Conservation (phyloP, 208 protist species). For the Trypanosomatidae sp. region DNA sequence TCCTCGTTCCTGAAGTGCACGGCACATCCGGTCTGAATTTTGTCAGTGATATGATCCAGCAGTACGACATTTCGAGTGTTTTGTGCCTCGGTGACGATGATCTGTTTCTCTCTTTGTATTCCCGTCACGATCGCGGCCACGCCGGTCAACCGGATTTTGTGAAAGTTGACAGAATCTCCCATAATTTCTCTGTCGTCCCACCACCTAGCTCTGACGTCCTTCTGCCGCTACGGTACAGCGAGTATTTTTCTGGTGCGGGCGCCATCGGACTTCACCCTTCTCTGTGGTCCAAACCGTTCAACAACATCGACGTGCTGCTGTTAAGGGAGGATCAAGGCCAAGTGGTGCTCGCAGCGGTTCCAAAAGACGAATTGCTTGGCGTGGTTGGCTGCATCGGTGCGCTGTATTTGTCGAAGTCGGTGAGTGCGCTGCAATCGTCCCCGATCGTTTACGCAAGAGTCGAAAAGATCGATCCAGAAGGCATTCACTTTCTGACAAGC, state of each 20-base stretch:
- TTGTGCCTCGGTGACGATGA: conserved; percentile 77
- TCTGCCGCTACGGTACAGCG: conserved; percentile 44
- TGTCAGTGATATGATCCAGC: conserved; percentile 57
- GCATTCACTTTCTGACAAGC: conserved; percentile 75
- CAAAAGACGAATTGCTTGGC: conserved; percentile 50
- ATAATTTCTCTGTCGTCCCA: conserved; percentile 40
- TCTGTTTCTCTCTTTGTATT: conserved; percentile 62
- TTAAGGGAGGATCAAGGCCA: conserved; percentile 64
- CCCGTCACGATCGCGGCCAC: conserved; percentile 28
- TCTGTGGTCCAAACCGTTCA: conserved; percentile 62
- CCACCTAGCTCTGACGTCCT: conserved; percentile 26
- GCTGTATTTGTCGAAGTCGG: conserved; percentile 41
- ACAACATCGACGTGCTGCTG: conserved; percentile 60
- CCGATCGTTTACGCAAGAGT: conserved; percentile 65
- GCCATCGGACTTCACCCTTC: conserved; percentile 60
- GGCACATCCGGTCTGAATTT: conserved; percentile 61
- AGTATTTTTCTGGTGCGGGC: conserved; percentile 74
- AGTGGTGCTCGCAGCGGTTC: conserved; percentile 46
- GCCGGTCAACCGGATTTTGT: conserved; percentile 16
- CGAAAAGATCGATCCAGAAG: conserved; percentile 62
- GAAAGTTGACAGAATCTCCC: conserved; percentile 61
- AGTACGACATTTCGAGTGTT: conserved; percentile 61
- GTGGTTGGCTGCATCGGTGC: conserved; percentile 81
- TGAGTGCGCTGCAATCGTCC: conserved; percentile 42
- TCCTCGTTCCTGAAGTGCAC: conserved; percentile 65